These are phyloP conservation scores for Globisporangium alternatum DNA, from an alignment of 352 stramenopile genomes.

Conservation along the genomic window DNA sequence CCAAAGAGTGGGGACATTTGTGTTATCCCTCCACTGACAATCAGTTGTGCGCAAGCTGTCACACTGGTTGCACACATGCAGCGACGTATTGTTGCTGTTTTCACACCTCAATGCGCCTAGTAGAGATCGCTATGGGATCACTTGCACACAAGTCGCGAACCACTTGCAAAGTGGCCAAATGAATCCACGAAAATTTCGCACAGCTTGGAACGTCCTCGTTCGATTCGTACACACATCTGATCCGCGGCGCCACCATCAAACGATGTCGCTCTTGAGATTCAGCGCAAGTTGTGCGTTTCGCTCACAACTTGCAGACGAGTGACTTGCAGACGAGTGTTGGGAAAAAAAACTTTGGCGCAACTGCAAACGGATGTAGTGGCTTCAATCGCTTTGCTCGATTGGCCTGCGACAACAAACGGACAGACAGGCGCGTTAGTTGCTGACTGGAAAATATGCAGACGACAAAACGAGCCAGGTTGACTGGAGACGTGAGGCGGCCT, in stretches of 20 bases:
- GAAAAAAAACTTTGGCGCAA: not conserved
- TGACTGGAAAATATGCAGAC: constrained; percentile 7
- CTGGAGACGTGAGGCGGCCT: not conserved
- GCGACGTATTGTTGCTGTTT: too few relatives aligned
- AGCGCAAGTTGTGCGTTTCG: not conserved
- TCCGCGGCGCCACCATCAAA: constrained; percentile 1
- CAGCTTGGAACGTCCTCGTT: not conserved
- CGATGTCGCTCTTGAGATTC: constrained; percentile 7
- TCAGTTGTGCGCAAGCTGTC: not conserved
- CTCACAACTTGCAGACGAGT: not conserved
- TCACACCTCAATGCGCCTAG: too few relatives aligned
- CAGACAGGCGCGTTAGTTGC: not conserved
- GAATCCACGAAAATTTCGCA: too few relatives aligned
- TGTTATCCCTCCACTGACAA: not conserved
- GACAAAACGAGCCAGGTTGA: not conserved
- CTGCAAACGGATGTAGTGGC: constrained; percentile 1
- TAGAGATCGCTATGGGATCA: not conserved
- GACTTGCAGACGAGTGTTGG: not conserved
- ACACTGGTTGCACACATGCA: too few relatives aligned
- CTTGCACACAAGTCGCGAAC: not conserved
- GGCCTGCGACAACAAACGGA: not conserved
- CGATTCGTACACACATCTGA: constrained; percentile 3
- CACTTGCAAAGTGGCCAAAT: too few relatives aligned
- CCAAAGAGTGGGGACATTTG: not conserved
- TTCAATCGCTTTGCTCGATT: not conserved